Base-by-base conservation (phyloP, 2,329 filamentous ascomycete species). In the Acarospora socialis region DNA sequence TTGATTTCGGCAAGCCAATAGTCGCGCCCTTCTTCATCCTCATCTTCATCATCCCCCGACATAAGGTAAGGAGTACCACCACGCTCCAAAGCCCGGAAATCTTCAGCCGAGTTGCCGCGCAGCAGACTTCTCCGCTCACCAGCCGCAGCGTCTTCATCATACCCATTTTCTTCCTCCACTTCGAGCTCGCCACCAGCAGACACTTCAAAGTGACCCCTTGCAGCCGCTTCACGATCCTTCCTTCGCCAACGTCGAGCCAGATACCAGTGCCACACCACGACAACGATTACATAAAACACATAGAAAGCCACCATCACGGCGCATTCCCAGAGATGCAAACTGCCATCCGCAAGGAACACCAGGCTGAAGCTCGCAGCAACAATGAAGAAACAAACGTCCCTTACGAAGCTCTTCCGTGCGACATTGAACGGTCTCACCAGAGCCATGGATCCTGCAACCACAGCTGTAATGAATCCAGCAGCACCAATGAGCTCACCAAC, bases 401-500 rank as follows among this genome's bases (percentile, higher is more conserved):
- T 71, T 14, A 94, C 70, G 51, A 95, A 98, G 21, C 83, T 90
- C 54, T 79, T 81, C 46, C 76, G 77, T 32, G 82, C 81, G 32
- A 98, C 90, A 43, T 77, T 79, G 55, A 98, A 98, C 33, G 93
- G 90, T 41, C 82, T 71, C n/a, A 94, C 86, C 34, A 98, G 59
- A 9, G 87, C 90, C 90, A 98, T 98, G 34, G 84, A 92, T 10
- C 90, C 90, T 4, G 87, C 84, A 20, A 98, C 90, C 12, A 98
- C 87, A 2, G 86, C 81, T 1, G 86, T 92, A 54, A 98, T 98
- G 59, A 98, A 98, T 41, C 82, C 76, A 20, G 90, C 90, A 7
- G 90, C 90, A 20, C 90, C 90, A 32, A 98, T 83, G 30, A 98
- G 66, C 59, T 98, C 90, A 27, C 90, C 90, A 23, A 98, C 75